Percentiles rank a stretch among this genome's conserved stretches.
Conservation (phyloP, 2,329 filamentous ascomycete genomes). For the Pseudogymnoascus sp. region DNA sequence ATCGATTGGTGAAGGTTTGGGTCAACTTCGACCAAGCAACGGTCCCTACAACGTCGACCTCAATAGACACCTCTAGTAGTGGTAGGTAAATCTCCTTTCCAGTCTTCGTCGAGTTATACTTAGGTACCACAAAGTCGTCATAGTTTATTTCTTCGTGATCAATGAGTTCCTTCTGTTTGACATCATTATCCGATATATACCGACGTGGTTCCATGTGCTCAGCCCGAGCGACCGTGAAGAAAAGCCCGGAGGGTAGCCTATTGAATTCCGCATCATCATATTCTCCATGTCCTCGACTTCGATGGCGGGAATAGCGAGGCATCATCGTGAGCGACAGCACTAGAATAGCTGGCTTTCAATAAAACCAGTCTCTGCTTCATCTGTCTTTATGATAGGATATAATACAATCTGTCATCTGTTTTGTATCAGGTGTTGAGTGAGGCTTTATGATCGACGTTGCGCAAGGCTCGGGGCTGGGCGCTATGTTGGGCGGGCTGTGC, state of each 20-base stretch:
- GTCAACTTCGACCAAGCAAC: conserved; percentile 11
- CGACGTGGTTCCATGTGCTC: not conserved
- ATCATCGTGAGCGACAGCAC: not conserved
- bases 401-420: not conserved
- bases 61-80: not conserved
- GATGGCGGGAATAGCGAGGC: no score
- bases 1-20: conserved; percentile 56
- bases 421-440: not conserved
- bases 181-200: not conserved
- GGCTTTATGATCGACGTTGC: not conserved
- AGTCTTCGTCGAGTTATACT: conserved; percentile 1
- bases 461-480: not conserved
- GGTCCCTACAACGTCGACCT: not conserved
- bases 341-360: not conserved
- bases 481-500: no score
- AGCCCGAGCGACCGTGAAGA: not conserved
- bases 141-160: not conserved
- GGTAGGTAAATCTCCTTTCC: conserved; percentile 10
- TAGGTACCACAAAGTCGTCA: not conserved
- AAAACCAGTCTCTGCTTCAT: not conserved
- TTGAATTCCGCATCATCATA: not conserved
- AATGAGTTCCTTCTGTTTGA: not conserved
- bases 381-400: not conserved
- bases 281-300: not conserved
- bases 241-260: not conserved